phyloP scores from a whole-genome alignment of 306 rosid genomes.

The Canavalia ensiformis region DNA sequence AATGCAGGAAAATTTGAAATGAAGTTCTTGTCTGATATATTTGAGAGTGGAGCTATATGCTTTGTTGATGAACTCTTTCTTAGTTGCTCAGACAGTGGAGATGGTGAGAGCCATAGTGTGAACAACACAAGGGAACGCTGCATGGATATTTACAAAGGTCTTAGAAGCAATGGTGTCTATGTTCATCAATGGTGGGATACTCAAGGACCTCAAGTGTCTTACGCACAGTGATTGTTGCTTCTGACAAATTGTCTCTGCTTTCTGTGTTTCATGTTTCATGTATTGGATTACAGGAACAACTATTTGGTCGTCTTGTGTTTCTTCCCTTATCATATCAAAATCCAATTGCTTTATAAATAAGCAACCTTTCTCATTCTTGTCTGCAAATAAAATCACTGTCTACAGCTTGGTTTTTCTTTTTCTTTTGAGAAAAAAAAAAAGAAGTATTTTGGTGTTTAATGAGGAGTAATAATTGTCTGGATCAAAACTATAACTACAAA shows the following conservation, averaged over 20 bases:
- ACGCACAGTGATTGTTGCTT: conserved; percentile 29
- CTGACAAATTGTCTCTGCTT: conserved; percentile 12
- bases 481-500: background rate
- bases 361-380: conserved; percentile 56
- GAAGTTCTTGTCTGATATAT: conserved; percentile 71
- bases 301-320: conserved; percentile 21
- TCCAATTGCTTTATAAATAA: conserved; percentile 60
- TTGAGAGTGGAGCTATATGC: conserved; percentile 81
- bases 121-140: conserved; percentile 57
- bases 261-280: conserved; percentile 45
- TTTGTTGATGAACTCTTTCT: conserved; percentile 83
- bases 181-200: conserved; percentile 92
- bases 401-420: conserved; percentile 25
- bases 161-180: conserved; percentile 78
- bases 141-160: conserved; percentile 71
- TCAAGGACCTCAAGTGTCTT: conserved; percentile 11
- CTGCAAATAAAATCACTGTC: conserved; percentile 34
- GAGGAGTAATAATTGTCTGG: background rate
- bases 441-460: background rate
- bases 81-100: conserved; percentile 61
- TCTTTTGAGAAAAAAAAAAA: no score
- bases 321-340: conserved; percentile 40
- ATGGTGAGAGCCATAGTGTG: conserved; percentile 45
- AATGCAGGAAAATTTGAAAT: conserved; percentile 70
- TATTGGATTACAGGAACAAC: background rate